Evolutionary conservation across 768 basidiomycete species (phyloP), one percentile per base, ranked within the genome.

Genomic region (Kwoniella botswanensis): DNA sequence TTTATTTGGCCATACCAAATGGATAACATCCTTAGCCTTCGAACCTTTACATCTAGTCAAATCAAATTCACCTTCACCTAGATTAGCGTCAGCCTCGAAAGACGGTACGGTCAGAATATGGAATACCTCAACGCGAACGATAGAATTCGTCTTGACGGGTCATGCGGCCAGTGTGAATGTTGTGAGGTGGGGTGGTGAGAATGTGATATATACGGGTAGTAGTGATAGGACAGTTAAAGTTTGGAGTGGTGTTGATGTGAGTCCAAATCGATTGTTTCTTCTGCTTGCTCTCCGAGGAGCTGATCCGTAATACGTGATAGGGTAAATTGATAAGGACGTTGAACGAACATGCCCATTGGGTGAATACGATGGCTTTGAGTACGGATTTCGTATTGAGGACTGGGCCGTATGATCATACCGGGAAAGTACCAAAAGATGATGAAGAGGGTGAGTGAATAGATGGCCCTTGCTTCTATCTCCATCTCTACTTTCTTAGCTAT

Each of bases 311-410:
- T 13, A 26, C 21, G 29, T 26, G 57, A n/a, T 75, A 95, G 91
- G 96, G 95, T 0, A 91, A 89, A 82, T 88, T 89, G 29, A 85
- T 98, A 46, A 88, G 95, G 76, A 90, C 90, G 0, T 85, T 98
- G 29, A 94, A 93, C 82, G 94, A 98, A 72, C 96, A 99, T 77
- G 97, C 94, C 0, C 97, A 99, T 79, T 98, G 95, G 96, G 97
- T 99, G 9, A 99, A 95, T 21, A 98, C 95, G 0, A 88, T 99
- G 55, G 90, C 97, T 3, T 87, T 98, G 65, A 96, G 94, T 83
- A 95, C 95, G 11, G 96, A 99, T 81, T 97, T 95, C 78, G 89
- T 96, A 29, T 87, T 97, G 4, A 90, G 95, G 24, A 98, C 96
- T 0, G 96, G 96, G 0, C 94, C 96, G 0, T 98, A 92, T 76